Evolutionary conservation across 257 asterid genomes (phyloP).

Genomic region (Nicotiana sylvestris): DNA sequence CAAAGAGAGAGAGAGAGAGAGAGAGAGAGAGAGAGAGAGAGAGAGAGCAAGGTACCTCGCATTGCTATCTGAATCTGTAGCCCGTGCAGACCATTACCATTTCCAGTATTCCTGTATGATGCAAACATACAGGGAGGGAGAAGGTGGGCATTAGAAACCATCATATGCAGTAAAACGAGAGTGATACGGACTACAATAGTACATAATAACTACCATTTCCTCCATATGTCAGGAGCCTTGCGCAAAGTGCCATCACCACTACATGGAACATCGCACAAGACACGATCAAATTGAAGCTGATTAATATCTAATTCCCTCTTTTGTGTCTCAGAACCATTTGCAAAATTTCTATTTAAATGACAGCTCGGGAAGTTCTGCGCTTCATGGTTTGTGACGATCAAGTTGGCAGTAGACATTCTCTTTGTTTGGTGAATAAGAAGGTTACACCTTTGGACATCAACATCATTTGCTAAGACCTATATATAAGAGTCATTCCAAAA

Average conservation of each 20-base stretch:
- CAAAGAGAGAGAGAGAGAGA: no score
- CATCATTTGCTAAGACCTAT: constrained; percentile 76
- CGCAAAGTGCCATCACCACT: constrained; percentile 88
- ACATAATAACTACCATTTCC: constrained; percentile 49
- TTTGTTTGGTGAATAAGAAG: constrained; percentile 84
- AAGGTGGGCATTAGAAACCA: constrained; percentile 27
- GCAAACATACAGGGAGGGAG: constrained; percentile 8
- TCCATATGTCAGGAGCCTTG: constrained; percentile 82
- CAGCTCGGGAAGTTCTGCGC: constrained; percentile 86
- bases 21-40: no score
- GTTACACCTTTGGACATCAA: constrained; percentile 77
- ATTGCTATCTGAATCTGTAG: constrained; percentile 94
- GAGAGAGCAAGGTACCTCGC: constrained; percentile 56
- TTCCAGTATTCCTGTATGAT: constrained; percentile 68
- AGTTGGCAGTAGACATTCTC: constrained; percentile 80
- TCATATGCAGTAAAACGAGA: constrained; percentile 28
- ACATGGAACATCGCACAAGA: constrained; percentile 81
- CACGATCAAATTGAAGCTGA: constrained; percentile 79
- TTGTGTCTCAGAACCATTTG: constrained; percentile 30
- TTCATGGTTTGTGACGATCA: constrained; percentile 81
- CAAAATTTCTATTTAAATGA: constrained; percentile 36
- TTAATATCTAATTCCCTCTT: constrained; percentile 29
- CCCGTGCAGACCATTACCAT: constrained; percentile 86
- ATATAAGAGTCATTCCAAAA: neutral
- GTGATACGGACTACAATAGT: neutral